Evolutionary conservation across 768 basidiomycete genomes (phyloP), one percentile per base, ranked within the genome.

Genomic region (Pholiota microspora): DNA sequence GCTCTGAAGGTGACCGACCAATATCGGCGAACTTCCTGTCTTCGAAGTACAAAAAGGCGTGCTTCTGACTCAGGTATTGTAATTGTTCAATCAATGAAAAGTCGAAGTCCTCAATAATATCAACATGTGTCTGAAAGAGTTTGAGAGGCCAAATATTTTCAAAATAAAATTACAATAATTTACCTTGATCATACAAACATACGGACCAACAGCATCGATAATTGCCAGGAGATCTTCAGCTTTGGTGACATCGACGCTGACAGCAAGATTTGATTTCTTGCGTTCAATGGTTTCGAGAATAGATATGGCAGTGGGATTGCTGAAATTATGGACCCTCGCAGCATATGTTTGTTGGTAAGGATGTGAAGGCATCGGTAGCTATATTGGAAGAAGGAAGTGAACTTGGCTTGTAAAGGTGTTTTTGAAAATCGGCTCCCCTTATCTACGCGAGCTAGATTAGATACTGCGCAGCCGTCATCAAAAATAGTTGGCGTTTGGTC

Each of bases 21-120:
- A 99, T 98, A 70, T 99, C 97, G 3, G 97, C 96, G 64, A 99
- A 99, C 71, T 99, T 99, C 60, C 97, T 80, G 75, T 99, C 97
- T 74, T 98, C 97, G 62, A 98, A 99, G 62, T 98, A 94, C 49
- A 96, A 70, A 73, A 98, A 99, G 64, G 97, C 92, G 59, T 97
- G 85, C 67, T 89, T 87, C 44, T 71, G 64, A 64, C 88, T 86
- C 6, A 98, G 82, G 31, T 77, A 76, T 56, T 84, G 79, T 36
- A 99, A 77, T 40, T 79, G 76, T 36, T 83, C 75, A 53, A 95
- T 82, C 44, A 98, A 71, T 6, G 78, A 79, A 8, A 74, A 69
- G 42, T 94, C 84, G 69, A 94, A 98, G 72, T 98, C 94, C 61
- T 94, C 88, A 53, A 99, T 78, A 61, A 99, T 89, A 70, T 99